A percentile compares a stretch with the other conserved stretches of the same genome.
Evolutionary conservation across 768 basidiomycete genomes (phyloP).

Genomic region (Xerocomus brunneocitrinus): DNA sequence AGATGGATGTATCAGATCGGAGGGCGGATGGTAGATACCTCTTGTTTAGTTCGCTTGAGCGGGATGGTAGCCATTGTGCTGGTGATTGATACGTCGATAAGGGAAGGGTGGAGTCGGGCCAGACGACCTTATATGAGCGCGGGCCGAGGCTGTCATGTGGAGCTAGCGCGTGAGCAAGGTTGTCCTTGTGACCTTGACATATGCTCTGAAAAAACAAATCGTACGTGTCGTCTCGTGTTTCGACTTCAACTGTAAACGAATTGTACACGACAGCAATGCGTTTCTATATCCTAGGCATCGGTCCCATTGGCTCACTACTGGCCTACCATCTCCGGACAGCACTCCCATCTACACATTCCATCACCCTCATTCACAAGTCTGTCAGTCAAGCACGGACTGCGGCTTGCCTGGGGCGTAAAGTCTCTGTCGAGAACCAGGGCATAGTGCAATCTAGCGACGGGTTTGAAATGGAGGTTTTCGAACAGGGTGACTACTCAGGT

Average conservation of each 20-base stretch:
- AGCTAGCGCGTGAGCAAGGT: too few species aligned
- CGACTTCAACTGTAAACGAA: background rate
- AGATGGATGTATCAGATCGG: background rate
- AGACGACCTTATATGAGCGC: slow-evolving; percentile 1
- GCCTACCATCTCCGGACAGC: slow-evolving; percentile 70
- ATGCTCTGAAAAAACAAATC: background rate
- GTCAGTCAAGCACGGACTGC: slow-evolving; percentile 35
- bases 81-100: slow-evolving; percentile 12
- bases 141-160: slow-evolving; percentile 9
- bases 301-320: slow-evolving; percentile 78
- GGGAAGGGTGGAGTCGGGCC: background rate
- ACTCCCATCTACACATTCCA: slow-evolving; percentile 45
- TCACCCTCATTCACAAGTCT: slow-evolving; percentile 69
- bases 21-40: slow-evolving; percentile 34
- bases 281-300: slow-evolving; percentile 74
- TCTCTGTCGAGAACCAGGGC: slow-evolving; percentile 51
- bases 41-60: slow-evolving; percentile 56
- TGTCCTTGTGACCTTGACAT: slow-evolving; percentile 5
- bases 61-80: slow-evolving; percentile 46
- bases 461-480: slow-evolving; percentile 50
- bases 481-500: slow-evolving; percentile 22
- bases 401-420: slow-evolving; percentile 29
- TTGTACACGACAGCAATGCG: slow-evolving; percentile 32
- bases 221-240: background rate
- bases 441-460: slow-evolving; percentile 37